A percentile compares a stretch with the other conserved stretches of the same genome.
phyloP scores from a whole-genome alignment of 768 basidiomycete species.

The Mycena venus region DNA sequence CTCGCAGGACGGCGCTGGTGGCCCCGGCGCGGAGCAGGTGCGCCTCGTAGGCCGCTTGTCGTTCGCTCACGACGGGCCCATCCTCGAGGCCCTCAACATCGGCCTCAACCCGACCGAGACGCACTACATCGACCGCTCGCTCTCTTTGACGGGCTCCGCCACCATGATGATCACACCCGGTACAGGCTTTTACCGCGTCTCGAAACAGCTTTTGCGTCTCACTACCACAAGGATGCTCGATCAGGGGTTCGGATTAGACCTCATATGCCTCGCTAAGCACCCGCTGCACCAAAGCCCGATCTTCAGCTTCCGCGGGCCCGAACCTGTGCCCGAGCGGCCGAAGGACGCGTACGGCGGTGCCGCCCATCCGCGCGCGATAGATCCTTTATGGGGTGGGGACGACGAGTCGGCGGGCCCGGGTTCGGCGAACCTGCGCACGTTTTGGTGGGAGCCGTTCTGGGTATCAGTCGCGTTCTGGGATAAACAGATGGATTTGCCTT shows the following conservation, averaged over 20 bases:
- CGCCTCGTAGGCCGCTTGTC: constrained; percentile 85
- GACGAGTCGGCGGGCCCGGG: constrained; percentile 54
- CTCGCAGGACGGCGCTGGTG: constrained; percentile 59
- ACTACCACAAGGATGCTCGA: constrained; percentile 95
- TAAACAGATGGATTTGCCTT: constrained; percentile 86
- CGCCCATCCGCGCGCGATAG: constrained; percentile 55
- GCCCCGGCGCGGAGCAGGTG: constrained; percentile 63
- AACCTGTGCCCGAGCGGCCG: constrained; percentile 57
- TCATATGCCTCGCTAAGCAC: constrained; percentile 90
- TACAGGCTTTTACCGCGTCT: constrained; percentile 93
- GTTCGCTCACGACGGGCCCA: constrained; percentile 92
- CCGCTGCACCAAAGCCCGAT: constrained; percentile 95
- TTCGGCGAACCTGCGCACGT: constrained; percentile 62
- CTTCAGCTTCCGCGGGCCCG: constrained; percentile 86
- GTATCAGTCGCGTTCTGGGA: constrained; percentile 89
- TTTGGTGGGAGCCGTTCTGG: constrained; percentile 96
- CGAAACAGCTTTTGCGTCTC: constrained; percentile 88
- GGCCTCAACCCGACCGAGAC: constrained; percentile 93
- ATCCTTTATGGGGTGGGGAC: constrained; percentile 84
- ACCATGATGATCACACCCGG: constrained; percentile 93
- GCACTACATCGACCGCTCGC: constrained; percentile 95
- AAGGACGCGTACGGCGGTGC: constrained; percentile 49
- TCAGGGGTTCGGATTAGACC: constrained; percentile 91
- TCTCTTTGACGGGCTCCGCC: constrained; percentile 88
- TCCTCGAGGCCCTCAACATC: constrained; percentile 96